phyloP scores from a whole-genome alignment of 1,284 basidiomycete genomes.

The Leccinum pseudoinsigne region DNA sequence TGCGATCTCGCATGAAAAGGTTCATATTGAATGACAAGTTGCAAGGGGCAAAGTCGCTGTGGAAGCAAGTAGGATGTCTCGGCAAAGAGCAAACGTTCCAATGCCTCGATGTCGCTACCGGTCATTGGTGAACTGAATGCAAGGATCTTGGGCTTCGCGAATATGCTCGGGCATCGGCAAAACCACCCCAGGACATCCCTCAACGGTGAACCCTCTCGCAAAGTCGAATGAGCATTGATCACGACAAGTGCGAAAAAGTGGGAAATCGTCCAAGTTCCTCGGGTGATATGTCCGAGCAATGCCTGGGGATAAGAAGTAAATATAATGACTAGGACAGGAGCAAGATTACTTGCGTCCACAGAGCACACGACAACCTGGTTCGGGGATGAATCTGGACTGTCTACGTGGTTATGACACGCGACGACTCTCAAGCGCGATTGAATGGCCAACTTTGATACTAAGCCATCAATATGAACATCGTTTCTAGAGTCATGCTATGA shows the following conservation, averaged over 20 bases:
- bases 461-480: slow-evolving; percentile 12
- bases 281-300: slow-evolving; percentile 30
- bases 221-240: slow-evolving; percentile 34
- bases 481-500: slow-evolving; percentile 17
- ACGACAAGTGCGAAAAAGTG: slow-evolving; percentile 47
- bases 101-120: slow-evolving; percentile 35
- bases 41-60: slow-evolving; percentile 36
- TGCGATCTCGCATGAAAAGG: slow-evolving; percentile 28
- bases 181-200: slow-evolving; percentile 46
- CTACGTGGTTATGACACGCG: slow-evolving; percentile 19
- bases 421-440: slow-evolving; percentile 23
- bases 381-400: slow-evolving; percentile 30
- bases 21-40: slow-evolving; percentile 39
- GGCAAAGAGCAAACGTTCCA: slow-evolving; percentile 42
- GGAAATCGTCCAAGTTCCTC: slow-evolving; percentile 36
- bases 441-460: slow-evolving; percentile 19
- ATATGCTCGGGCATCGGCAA: slow-evolving; percentile 39
- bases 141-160: slow-evolving; percentile 46
- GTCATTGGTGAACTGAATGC: slow-evolving; percentile 37
- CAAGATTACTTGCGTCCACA: slow-evolving; percentile 34
- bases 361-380: slow-evolving; percentile 41
- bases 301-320: slow-evolving; percentile 25
- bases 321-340: slow-evolving; percentile 3
- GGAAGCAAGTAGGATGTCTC: slow-evolving; percentile 34
- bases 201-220: slow-evolving; percentile 34